phyloP scores from a whole-genome alignment of 768 basidiomycete species.

The Auriscalpium microsporum region DNA sequence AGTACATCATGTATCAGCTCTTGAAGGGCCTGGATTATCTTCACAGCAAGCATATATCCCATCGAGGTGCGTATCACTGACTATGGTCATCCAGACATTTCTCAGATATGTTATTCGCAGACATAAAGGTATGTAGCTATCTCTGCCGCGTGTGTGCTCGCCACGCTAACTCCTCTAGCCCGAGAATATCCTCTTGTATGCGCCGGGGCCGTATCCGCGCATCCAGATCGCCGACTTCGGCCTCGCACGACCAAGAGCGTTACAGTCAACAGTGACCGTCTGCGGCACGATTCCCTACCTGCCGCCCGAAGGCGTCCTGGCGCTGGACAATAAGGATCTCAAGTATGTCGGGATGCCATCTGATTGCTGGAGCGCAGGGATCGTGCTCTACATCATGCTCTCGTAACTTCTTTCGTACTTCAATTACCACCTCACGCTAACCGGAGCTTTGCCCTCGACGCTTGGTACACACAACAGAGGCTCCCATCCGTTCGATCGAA shows the following conservation, averaged over 20 bases:
- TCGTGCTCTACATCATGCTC: constrained; percentile 77
- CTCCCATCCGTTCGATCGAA: constrained; percentile 64
- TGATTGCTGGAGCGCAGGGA: constrained; percentile 84
- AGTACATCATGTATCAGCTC: constrained; percentile 77
- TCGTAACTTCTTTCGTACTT: constrained; percentile 40
- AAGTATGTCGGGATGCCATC: constrained; percentile 79
- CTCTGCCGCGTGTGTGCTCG: background rate
- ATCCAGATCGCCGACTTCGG: constrained; percentile 85
- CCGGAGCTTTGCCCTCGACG: background rate
- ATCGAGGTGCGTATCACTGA: constrained; percentile 48
- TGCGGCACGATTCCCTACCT: constrained; percentile 85
- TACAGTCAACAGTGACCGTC: constrained; percentile 77
- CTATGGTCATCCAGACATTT: background rate
- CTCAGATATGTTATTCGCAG: constrained; percentile 25
- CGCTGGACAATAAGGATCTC: constrained; percentile 64
- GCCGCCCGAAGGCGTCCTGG: constrained; percentile 77
- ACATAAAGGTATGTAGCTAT: constrained; percentile 53
- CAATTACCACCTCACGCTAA: background rate
- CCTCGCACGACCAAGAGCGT: constrained; percentile 67
- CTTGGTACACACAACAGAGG: constrained; percentile 36
- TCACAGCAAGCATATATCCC: constrained; percentile 65
- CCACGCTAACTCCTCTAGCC: constrained; percentile 39
- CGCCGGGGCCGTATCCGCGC: constrained; percentile 79
- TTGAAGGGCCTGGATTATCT: constrained; percentile 64
- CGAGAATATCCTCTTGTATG: constrained; percentile 72